Evolutionary conservation across 2,329 filamentous ascomycete genomes (phyloP).

Genomic region (Fusarium oligoseptatum): DNA sequence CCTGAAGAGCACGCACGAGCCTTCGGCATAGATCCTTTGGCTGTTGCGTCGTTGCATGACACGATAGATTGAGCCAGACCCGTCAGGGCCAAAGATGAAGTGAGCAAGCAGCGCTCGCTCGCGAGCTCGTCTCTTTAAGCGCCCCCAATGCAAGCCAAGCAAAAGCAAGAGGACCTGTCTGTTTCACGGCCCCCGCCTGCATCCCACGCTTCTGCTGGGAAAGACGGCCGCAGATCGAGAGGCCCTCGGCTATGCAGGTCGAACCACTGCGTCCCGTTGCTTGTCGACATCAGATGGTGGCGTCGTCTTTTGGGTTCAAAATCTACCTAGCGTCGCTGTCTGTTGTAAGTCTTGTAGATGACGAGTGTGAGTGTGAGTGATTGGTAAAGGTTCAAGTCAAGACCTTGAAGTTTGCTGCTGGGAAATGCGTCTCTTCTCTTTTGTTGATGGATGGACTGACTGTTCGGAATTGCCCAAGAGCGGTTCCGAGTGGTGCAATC

Average conservation of each 20-base stretch:
- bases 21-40: conserved; percentile 10
- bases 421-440: conserved; percentile 27
- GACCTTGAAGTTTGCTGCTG: not conserved
- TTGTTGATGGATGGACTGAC: conserved; percentile 1
- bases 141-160: conserved; percentile 47
- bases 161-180: conserved; percentile 40
- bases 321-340: not conserved
- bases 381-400: not conserved
- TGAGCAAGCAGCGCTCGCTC: not conserved
- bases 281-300: conserved; percentile 42
- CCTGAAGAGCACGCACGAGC: conserved; percentile 13
- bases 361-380: not conserved
- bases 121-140: conserved; percentile 42
- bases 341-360: conserved; percentile 3
- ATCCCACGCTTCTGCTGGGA: conserved; percentile 52
- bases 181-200: conserved; percentile 45
- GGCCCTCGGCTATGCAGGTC: conserved; percentile 57
- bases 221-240: conserved; percentile 52
- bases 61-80: conserved; percentile 25
- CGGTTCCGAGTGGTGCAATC: conserved; percentile 2
- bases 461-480: conserved; percentile 8
- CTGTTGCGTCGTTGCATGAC: conserved; percentile 13
- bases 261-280: conserved; percentile 44
- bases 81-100: conserved; percentile 17
- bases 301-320: conserved; percentile 28